Conservation (phyloP, 257 asterid genomes). For the Gynochthodes officinalis region DNA sequence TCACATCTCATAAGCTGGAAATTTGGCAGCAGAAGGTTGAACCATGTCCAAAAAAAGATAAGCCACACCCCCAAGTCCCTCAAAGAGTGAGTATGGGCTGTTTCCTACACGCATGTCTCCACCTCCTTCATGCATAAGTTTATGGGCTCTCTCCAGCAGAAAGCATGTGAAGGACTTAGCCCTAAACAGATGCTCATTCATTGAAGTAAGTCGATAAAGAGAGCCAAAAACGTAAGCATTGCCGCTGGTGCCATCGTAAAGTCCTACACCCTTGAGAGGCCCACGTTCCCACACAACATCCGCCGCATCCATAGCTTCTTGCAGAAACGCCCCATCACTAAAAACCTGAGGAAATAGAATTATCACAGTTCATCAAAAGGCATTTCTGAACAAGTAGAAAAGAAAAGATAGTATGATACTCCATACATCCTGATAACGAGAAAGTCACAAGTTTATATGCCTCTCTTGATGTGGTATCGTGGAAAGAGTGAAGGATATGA, state of each 20-base stretch:
- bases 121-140: constrained; percentile 49
- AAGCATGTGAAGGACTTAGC: constrained; percentile 79
- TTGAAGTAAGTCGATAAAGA: constrained; percentile 60
- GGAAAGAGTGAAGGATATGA: no score
- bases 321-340: constrained; percentile 44
- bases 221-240: constrained; percentile 23
- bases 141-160: constrained; percentile 60
- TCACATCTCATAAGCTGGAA: constrained; percentile 62
- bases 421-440: neutral
- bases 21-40: constrained; percentile 52
- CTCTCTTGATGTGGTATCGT: neutral
- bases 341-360: constrained; percentile 38
- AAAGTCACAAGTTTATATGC: neutral
- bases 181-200: no score
- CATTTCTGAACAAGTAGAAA: no score
- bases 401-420: no score
- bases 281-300: constrained; percentile 82
- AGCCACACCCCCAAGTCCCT: no score
- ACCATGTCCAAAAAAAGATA: constrained; percentile 68
- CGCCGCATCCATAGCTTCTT: constrained; percentile 75
- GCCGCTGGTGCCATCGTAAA: constrained; percentile 81
- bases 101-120: no score
- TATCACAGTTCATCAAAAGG: neutral
- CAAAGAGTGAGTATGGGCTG: constrained; percentile 65
- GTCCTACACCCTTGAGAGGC: no score